A percentile compares a stretch with the other conserved stretches of the same genome.
Conservation (phyloP, 2,329 filamentous ascomycete genomes). For the Ceratocystis huliohia region DNA sequence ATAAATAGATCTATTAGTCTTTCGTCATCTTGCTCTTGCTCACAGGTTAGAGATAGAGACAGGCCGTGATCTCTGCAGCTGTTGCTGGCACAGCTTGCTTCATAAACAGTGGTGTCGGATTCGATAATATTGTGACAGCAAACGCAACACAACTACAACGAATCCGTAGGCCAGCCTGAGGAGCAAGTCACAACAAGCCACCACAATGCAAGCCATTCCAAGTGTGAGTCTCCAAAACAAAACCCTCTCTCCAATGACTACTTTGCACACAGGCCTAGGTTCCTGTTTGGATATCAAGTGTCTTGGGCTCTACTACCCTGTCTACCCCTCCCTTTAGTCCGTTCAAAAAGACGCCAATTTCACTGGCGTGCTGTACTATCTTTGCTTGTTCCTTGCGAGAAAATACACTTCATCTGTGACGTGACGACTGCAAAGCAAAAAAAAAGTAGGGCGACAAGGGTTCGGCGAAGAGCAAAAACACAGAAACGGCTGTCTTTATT, state of each 20-base stretch:
- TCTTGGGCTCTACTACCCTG: not conserved
- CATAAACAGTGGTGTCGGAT: not conserved
- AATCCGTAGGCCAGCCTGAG: not conserved
- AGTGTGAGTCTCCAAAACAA: slow-evolving; percentile 32
- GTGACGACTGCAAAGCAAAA: slow-evolving; percentile 4
- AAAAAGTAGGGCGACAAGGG: slow-evolving; percentile 1
- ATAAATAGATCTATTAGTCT: not conserved
- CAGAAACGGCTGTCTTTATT: not conserved
- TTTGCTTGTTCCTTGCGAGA: slow-evolving; percentile 9
- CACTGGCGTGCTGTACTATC: slow-evolving; percentile 3
- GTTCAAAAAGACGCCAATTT: slow-evolving; percentile 8
- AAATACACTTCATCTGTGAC: not conserved
- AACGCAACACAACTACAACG: not conserved
- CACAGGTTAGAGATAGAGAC: not conserved
- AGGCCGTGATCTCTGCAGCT: not conserved
- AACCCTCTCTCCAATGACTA: slow-evolving; percentile 13
- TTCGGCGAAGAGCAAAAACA: not conserved
- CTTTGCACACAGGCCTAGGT: not conserved
- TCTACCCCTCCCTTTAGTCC: slow-evolving; percentile 17
- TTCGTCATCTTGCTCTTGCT: not conserved
- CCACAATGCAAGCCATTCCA: slow-evolving; percentile 42
- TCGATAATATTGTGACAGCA: not conserved
- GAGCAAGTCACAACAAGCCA: not conserved
- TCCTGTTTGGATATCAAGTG: not conserved
- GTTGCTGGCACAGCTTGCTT: slow-evolving; percentile 7